Evolutionary conservation across 768 basidiomycete species (phyloP).

Genomic region (Ramaria sp.): DNA sequence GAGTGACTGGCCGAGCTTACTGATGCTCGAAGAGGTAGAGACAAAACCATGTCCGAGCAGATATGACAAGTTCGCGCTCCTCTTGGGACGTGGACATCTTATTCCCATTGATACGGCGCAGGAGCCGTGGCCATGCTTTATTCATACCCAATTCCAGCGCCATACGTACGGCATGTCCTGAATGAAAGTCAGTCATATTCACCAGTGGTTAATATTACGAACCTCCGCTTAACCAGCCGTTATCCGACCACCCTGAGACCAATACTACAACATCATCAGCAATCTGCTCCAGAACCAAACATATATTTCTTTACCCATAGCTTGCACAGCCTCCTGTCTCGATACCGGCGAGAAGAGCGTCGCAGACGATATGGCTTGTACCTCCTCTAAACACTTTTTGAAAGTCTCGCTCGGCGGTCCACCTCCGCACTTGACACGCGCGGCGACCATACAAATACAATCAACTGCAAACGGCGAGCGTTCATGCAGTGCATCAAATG

Average conservation of each 20-base stretch:
- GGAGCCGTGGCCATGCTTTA: constrained; percentile 79
- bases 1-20: constrained; percentile 30
- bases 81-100: constrained; percentile 43
- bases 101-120: constrained; percentile 64
- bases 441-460: constrained; percentile 88
- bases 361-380: constrained; percentile 73
- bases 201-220: neutral
- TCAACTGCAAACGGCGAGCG: constrained; percentile 91
- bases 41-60: constrained; percentile 86
- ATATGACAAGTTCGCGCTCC: constrained; percentile 73
- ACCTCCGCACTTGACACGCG: constrained; percentile 83
- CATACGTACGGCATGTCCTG: constrained; percentile 88
- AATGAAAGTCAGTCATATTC: neutral
- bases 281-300: neutral
- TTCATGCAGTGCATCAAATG: constrained; percentile 74
- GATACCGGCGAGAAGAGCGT: constrained; percentile 82
- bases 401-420: constrained; percentile 69
- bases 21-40: constrained; percentile 92
- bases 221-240: constrained; percentile 86
- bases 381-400: constrained; percentile 67
- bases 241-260: constrained; percentile 90
- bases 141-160: constrained; percentile 94
- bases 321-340: constrained; percentile 81
- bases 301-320: constrained; percentile 63
- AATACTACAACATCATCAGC: constrained; percentile 40